Percentiles rank a stretch among this genome's conserved stretches.
phyloP scores from a whole-genome alignment of 441 rosid genomes.

The Populus tomentosa region DNA sequence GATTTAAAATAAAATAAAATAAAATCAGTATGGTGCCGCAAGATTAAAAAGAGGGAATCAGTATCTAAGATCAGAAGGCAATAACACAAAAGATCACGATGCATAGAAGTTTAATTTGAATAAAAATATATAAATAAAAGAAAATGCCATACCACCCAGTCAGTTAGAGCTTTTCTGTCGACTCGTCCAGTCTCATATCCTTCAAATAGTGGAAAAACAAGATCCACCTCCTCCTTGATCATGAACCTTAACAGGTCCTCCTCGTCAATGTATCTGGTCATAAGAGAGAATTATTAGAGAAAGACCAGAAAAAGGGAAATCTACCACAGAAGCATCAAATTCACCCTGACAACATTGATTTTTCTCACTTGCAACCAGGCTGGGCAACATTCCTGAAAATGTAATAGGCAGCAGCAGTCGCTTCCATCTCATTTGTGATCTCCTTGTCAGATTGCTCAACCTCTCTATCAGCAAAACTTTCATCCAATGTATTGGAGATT shows the following conservation, averaged over 20 bases:
- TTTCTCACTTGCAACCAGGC: slow-evolving; percentile 42
- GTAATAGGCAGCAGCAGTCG: slow-evolving; percentile 61
- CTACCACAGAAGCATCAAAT: neutral
- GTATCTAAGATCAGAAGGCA: neutral
- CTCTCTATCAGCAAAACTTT: slow-evolving; percentile 22
- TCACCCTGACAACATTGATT: neutral
- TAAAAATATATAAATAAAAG: neutral
- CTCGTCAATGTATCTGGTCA: slow-evolving; percentile 61
- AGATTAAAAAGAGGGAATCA: neutral
- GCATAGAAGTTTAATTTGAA: neutral
- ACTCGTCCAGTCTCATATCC: slow-evolving; percentile 50
- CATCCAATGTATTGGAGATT: slow-evolving; percentile 63
- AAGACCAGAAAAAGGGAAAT: neutral
- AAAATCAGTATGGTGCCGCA: neutral
- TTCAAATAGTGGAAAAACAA: slow-evolving; percentile 57
- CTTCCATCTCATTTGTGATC: slow-evolving; percentile 82
- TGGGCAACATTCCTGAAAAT: slow-evolving; percentile 56
- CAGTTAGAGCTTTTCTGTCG: slow-evolving; percentile 48
- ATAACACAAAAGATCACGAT: neutral
- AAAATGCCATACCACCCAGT: slow-evolving; percentile 67
- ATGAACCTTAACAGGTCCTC: slow-evolving; percentile 69
- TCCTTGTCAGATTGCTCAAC: slow-evolving; percentile 49
- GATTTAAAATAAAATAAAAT: no score
- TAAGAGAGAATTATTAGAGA: neutral
- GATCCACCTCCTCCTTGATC: slow-evolving; percentile 82